phyloP scores from a whole-genome alignment of 1,284 basidiomycete genomes.

The Naganishia cerealis region DNA sequence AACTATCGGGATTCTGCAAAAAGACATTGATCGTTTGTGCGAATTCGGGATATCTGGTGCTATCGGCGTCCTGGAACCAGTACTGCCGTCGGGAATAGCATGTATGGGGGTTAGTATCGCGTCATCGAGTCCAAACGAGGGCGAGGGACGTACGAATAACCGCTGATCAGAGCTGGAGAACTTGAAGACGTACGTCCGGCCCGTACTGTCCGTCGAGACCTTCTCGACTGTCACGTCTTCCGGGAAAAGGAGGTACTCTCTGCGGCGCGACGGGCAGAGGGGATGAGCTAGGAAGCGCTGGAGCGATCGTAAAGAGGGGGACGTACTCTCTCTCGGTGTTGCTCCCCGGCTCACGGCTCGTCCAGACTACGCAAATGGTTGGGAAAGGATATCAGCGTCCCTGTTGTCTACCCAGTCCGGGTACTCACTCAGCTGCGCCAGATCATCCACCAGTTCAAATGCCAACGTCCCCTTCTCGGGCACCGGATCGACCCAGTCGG shows the following conservation, averaged over 20 bases:
- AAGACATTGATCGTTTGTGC: slow-evolving; percentile 48
- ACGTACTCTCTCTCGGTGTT: slow-evolving; percentile 46
- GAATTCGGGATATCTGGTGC: slow-evolving; percentile 41
- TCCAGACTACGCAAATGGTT: slow-evolving; percentile 44
- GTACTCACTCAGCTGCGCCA: slow-evolving; percentile 47
- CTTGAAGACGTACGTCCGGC: slow-evolving; percentile 51
- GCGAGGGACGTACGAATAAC: slow-evolving; percentile 48
- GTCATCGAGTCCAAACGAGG: neutral
- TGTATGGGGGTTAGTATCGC: neutral
- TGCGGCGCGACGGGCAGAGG: neutral
- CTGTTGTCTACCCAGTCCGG: neutral
- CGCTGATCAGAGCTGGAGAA: slow-evolving; percentile 50
- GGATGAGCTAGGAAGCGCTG: slow-evolving; percentile 7
- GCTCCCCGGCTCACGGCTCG: slow-evolving; percentile 39
- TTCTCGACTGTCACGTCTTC: slow-evolving; percentile 52
- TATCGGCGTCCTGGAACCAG: slow-evolving; percentile 50
- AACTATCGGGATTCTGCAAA: slow-evolving; percentile 46
- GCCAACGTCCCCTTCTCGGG: slow-evolving; percentile 51
- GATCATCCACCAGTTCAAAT: slow-evolving; percentile 45
- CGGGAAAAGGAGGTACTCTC: slow-evolving; percentile 54
- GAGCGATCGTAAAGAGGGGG: neutral
- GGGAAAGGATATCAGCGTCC: neutral
- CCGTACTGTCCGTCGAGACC: slow-evolving; percentile 47
- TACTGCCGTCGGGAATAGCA: slow-evolving; percentile 40
- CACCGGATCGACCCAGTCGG: slow-evolving; percentile 52